These are phyloP conservation scores for Aureobasidium pullulans DNA, from an alignment of 2,329 filamentous ascomycete species.

Conservation along the genomic window DNA sequence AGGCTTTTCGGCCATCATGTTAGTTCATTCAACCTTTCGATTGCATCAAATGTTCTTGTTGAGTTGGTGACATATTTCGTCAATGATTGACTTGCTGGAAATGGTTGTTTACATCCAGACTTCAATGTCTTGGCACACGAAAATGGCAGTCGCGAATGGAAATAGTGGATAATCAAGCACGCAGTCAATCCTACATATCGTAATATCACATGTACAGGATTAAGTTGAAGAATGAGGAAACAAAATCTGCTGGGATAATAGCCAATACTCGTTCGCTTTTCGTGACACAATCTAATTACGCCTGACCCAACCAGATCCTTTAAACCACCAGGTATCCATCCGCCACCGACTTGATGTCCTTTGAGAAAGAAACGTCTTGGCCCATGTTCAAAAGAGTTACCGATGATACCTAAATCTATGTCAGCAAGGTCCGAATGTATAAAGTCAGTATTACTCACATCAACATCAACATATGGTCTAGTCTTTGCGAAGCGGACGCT, in stretches of 20 bases:
- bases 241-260: not conserved
- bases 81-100: not conserved
- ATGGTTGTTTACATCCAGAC: slow-evolving; percentile 2
- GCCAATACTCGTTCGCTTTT: slow-evolving; percentile 9
- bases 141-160: not conserved
- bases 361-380: slow-evolving; percentile 74
- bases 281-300: slow-evolving; percentile 9
- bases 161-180: not conserved
- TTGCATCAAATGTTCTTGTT: no score
- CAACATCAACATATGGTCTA: slow-evolving; percentile 81
- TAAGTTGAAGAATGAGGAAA: not conserved
- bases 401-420: slow-evolving; percentile 50
- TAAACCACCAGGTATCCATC: slow-evolving; percentile 74
- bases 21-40: not conserved
- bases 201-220: not conserved
- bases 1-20: not conserved
- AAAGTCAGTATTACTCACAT: slow-evolving; percentile 55
- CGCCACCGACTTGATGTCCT: slow-evolving; percentile 69
- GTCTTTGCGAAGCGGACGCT: slow-evolving; percentile 80
- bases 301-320: slow-evolving; percentile 14
- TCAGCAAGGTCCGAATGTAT: slow-evolving; percentile 21
- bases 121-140: not conserved
- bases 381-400: slow-evolving; percentile 67
- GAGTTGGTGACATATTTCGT: not conserved
- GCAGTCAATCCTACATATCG: not conserved